Evolutionary conservation across 768 basidiomycete species (phyloP).

Genomic region (Hebeloma cylindrosporum): DNA sequence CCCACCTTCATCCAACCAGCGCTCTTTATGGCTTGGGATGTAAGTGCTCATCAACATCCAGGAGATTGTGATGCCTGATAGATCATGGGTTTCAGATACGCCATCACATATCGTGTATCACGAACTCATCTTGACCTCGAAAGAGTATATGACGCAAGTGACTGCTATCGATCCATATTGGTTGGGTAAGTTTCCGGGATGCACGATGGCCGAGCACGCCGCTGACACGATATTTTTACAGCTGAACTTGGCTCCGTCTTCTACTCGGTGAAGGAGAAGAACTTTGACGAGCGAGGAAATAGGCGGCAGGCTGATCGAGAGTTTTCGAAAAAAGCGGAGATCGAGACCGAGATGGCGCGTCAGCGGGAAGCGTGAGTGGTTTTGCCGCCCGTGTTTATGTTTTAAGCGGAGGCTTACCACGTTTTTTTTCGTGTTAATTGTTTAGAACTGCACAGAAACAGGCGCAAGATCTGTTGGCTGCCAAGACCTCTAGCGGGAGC

Average conservation of each 20-base stretch:
- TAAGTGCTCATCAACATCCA: constrained; percentile 38
- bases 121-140: constrained; percentile 92
- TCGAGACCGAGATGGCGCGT: constrained; percentile 88
- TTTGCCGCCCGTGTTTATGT: constrained; percentile 10
- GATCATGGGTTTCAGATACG: constrained; percentile 58
- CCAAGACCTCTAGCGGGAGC: constrained; percentile 52
- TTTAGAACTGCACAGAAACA: constrained; percentile 61
- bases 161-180: constrained; percentile 97
- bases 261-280: constrained; percentile 97
- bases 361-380: constrained; percentile 70
- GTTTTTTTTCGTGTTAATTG: constrained; percentile 11
- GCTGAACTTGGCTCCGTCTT: constrained; percentile 95
- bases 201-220: not conserved
- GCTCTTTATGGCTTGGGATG: constrained; percentile 96
- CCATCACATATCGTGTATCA: constrained; percentile 98
- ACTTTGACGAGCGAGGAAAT: constrained; percentile 87
- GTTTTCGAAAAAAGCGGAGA: constrained; percentile 87
- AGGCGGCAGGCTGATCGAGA: constrained; percentile 81
- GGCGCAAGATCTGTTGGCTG: constrained; percentile 57
- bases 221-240: constrained; percentile 29
- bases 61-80: constrained; percentile 8
- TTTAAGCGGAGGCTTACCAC: not conserved
- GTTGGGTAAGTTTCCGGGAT: constrained; percentile 62
- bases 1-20: constrained; percentile 95
- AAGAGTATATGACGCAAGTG: constrained; percentile 99